Percentiles rank a stretch among this genome's conserved stretches.
Evolutionary conservation across 306 rosid species (phyloP).

Genomic region (Chamaecrista fasciculata): DNA sequence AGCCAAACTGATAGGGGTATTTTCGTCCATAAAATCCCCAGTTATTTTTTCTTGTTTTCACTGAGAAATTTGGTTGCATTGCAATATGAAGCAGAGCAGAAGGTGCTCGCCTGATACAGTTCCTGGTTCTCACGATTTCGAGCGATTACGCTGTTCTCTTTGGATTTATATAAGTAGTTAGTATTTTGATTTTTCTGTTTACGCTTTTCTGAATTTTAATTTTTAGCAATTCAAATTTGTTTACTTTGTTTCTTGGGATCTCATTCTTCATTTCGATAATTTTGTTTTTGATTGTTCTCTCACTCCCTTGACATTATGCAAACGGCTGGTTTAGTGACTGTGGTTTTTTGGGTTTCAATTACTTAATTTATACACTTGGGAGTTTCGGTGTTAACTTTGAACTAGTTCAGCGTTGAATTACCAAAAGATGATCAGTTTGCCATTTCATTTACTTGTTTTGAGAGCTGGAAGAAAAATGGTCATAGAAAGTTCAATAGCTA

Average conservation of each 20-base stretch:
- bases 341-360: neutral
- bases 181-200: neutral
- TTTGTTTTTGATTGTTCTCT: neutral
- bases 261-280: neutral
- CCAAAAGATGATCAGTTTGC: neutral
- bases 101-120: conserved; percentile 3
- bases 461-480: neutral
- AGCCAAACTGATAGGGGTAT: neutral
- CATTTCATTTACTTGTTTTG: neutral
- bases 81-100: conserved; percentile 8
- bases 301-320: neutral
- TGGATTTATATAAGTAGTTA: conserved; percentile 20
- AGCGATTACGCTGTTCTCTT: neutral
- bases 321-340: neutral
- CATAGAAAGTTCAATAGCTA: neutral
- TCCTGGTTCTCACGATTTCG: neutral
- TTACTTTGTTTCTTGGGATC: neutral
- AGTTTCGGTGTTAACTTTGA: neutral
- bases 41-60: neutral
- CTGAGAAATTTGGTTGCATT: neutral
- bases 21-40: neutral
- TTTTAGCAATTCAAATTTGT: neutral
- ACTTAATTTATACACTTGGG: neutral
- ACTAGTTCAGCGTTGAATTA: neutral
- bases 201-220: neutral